Conservation (phyloP, 164 flowering plant species). For the Annona cherimola region DNA sequence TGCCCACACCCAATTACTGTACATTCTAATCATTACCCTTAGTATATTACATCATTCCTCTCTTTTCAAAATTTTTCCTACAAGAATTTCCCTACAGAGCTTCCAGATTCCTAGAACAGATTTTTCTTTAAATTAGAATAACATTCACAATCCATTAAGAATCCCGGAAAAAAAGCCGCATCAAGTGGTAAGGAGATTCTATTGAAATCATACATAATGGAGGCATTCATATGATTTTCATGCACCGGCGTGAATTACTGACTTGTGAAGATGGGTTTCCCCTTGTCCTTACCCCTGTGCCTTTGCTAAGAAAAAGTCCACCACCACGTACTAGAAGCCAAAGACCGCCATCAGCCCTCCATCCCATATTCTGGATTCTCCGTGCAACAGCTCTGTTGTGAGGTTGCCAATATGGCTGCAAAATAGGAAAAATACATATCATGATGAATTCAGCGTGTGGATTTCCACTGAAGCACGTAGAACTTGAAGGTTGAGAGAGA, state of each 20-base stretch:
- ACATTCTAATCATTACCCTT: too few species aligned
- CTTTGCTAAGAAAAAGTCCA: slow-evolving; percentile 94
- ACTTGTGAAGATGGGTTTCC: neutral
- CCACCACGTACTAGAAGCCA: slow-evolving; percentile 99
- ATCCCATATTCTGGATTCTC: slow-evolving; percentile 98
- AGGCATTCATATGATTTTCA: neutral
- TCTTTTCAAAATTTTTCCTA: too few species aligned
- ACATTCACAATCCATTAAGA: neutral
- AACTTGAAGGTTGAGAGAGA: neutral
- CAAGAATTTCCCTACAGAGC: neutral
- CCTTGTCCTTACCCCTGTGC: slow-evolving; percentile 66
- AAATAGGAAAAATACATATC: slow-evolving; percentile 1
- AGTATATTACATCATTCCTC: too few species aligned
- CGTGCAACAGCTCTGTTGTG: slow-evolving; percentile 91
- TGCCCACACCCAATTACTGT: too few species aligned
- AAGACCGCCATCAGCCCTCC: slow-evolving; percentile 99
- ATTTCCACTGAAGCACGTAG: neutral
- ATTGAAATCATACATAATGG: neutral
- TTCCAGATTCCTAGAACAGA: neutral
- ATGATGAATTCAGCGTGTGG: neutral
- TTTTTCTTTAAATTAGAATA: neutral
- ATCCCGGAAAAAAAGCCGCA: neutral
- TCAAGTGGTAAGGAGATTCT: neutral
- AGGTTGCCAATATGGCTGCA: slow-evolving; percentile 96
- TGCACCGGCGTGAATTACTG: neutral